Evolutionary conservation across 2,329 filamentous ascomycete genomes (phyloP), one percentile per base, ranked within the genome.

Genomic region (Aspergillus quadrilineatus): DNA sequence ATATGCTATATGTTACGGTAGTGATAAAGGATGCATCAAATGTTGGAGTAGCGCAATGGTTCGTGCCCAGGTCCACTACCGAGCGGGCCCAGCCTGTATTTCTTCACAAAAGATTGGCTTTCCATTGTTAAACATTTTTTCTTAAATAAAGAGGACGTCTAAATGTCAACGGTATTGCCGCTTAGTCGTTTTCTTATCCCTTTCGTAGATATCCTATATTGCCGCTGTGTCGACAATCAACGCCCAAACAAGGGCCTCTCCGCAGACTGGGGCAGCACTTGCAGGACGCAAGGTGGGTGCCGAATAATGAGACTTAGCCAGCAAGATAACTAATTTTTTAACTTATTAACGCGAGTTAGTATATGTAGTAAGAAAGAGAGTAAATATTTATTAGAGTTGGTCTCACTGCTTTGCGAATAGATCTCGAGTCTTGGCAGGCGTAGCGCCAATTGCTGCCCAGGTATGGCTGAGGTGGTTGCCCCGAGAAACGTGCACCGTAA

Each of bases 401-500:
- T 37, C 34, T 9, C 14, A 22, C 34, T 37, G 34, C 34, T 37
- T 4, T 14, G 34, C 12, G 8, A 12, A 37, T 37, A 42, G 39
- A 42, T 42, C 17, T 17, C 14, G 17, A 32, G 26, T 30, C n/a
- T 47, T 34, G 44, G 30, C 44, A 22, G 44, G 28, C n/a, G 14
- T 46, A 26, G 44, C 28, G 44, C 41, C 22, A 6, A 17, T 14
- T 44, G 8, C 10, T 26, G 30, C 10, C 46, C 32, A 30, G 15
- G 8, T 1, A 15, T 53, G 12, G 22, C 10, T 41, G 36, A 41
- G 46, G 28, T 26, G 59, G 66, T 68, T 68, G 66, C 66, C 66
- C 66, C 64, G 63, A 67, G 66, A 62, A 58, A 68, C 66, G 63
- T 56, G 55, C 51, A 58, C 53, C 34, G 65, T 68, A 68, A 68